phyloP scores from a whole-genome alignment of 805 yeast species.

The Groenewaldozyma tartarivorans region DNA sequence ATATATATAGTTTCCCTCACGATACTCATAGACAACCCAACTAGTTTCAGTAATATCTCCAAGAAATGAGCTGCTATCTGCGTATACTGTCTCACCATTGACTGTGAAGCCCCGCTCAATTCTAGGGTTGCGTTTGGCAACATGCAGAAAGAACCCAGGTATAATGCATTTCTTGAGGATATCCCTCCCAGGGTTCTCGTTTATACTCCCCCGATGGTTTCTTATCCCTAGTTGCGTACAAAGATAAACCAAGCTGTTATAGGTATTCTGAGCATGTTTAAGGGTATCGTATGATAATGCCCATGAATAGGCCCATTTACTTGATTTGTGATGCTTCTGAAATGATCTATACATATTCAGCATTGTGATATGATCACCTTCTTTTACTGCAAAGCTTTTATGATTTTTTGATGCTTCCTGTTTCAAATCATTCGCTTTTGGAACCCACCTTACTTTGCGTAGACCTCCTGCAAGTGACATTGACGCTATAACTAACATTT shows the following conservation, averaged over 20 bases:
- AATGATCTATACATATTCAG: conserved; percentile 40
- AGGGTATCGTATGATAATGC: conserved; percentile 57
- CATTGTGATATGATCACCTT: conserved; percentile 74
- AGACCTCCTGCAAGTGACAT: conserved; percentile 63
- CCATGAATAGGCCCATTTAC: conserved; percentile 55
- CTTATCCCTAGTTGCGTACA: background rate
- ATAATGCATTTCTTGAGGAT: conserved; percentile 8
- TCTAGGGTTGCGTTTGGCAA: conserved; percentile 10
- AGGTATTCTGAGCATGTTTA: conserved; percentile 54
- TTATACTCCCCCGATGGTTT: background rate
- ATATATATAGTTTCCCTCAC: background rate
- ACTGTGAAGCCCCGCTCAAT: background rate
- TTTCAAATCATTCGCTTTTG: background rate
- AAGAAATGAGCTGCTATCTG: background rate
- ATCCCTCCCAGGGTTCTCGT: background rate
- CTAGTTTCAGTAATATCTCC: background rate
- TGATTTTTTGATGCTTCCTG: conserved; percentile 42
- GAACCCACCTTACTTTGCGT: conserved; percentile 34
- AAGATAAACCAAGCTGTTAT: conserved; percentile 39
- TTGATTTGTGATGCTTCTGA: background rate
- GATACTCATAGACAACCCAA: background rate
- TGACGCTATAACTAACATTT: conserved; percentile 60
- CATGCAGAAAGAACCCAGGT: conserved; percentile 11
- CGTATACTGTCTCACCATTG: background rate
- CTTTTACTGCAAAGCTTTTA: conserved; percentile 56